Evolutionary conservation across 148 eudicot genomes (phyloP).

Genomic region (Rhododendron vialii): DNA sequence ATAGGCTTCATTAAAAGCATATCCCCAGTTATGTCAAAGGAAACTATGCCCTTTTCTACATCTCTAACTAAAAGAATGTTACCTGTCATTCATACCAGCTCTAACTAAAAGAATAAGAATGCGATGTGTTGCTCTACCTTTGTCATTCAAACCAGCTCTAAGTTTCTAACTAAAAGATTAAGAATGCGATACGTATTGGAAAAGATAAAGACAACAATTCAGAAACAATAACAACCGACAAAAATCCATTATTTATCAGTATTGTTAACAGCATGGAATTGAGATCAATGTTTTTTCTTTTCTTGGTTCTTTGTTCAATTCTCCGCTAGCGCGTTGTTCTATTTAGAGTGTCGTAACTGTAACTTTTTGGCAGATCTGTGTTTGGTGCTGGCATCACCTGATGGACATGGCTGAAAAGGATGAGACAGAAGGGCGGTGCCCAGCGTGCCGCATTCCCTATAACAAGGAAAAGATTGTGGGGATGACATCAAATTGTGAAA

Average conservation of each 20-base stretch:
- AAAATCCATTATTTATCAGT: not conserved
- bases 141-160: not conserved
- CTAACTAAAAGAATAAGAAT: not conserved
- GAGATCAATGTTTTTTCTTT: not conserved
- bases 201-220: not conserved
- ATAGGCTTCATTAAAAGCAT: not conserved
- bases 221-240: not conserved
- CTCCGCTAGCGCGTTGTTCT: not conserved
- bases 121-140: not conserved
- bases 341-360: not conserved
- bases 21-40: not conserved
- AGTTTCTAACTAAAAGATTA: not conserved
- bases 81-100: not conserved
- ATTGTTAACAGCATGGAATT: not conserved
- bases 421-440: conserved; percentile 87
- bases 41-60: not conserved
- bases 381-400: conserved; percentile 99
- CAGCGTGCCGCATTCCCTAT: conserved; percentile 90
- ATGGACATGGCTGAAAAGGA: conserved; percentile 99
- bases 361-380: conserved; percentile 65
- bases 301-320: not conserved
- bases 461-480: conserved; percentile 91
- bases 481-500: conserved; percentile 69
- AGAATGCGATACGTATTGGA: not conserved
- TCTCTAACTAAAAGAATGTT: not conserved